Evolutionary conservation across 2,329 filamentous ascomycete species (phyloP).

Genomic region (Pseudonectria buxi): DNA sequence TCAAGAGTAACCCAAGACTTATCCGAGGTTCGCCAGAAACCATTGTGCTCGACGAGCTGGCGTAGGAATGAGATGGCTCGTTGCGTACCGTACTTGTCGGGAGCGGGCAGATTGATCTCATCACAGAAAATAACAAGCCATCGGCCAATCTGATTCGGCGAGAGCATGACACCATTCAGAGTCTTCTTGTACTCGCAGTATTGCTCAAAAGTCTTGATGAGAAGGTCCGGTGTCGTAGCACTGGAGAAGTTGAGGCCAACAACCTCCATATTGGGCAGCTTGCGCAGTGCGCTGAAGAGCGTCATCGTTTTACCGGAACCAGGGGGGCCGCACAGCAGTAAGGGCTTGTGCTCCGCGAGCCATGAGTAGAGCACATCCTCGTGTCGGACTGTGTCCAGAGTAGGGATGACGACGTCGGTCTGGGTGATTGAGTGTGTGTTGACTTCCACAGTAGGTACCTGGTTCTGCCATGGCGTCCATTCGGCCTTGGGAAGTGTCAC

Average conservation of each 20-base stretch:
- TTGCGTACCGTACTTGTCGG: slow-evolving; percentile 96
- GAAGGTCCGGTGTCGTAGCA: slow-evolving; percentile 91
- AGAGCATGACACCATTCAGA: slow-evolving; percentile 88
- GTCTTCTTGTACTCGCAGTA: slow-evolving; percentile 99
- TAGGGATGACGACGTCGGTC: slow-evolving; percentile 97
- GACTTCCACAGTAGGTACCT: slow-evolving; percentile 90
- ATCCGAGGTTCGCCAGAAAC: slow-evolving; percentile 96
- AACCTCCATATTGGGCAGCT: slow-evolving; percentile 97
- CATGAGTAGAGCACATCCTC: slow-evolving; percentile 99
- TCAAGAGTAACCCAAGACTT: slow-evolving; percentile 98
- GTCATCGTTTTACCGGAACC: slow-evolving; percentile 99
- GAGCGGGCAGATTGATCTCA: slow-evolving; percentile 97
- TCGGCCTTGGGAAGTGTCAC: slow-evolving; percentile 79
- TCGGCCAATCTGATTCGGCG: slow-evolving; percentile 89
- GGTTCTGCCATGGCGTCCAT: slow-evolving; percentile 89
- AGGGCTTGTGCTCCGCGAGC: slow-evolving; percentile 96
- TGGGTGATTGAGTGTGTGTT: slow-evolving; percentile 98
- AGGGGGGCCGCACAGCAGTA: slow-evolving; percentile 92
- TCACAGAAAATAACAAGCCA: slow-evolving; percentile 99
- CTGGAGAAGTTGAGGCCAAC: slow-evolving; percentile 99
- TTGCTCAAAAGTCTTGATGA: slow-evolving; percentile 99
- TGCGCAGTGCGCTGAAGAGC: slow-evolving; percentile 91
- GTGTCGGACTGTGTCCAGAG: slow-evolving; percentile 91
- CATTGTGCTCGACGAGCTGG: slow-evolving; percentile 96
- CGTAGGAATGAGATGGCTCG: slow-evolving; percentile 95